These are phyloP conservation scores for Nannochloropsis granulata DNA, from an alignment of 108 stramenopile species.

Conservation along the genomic window DNA sequence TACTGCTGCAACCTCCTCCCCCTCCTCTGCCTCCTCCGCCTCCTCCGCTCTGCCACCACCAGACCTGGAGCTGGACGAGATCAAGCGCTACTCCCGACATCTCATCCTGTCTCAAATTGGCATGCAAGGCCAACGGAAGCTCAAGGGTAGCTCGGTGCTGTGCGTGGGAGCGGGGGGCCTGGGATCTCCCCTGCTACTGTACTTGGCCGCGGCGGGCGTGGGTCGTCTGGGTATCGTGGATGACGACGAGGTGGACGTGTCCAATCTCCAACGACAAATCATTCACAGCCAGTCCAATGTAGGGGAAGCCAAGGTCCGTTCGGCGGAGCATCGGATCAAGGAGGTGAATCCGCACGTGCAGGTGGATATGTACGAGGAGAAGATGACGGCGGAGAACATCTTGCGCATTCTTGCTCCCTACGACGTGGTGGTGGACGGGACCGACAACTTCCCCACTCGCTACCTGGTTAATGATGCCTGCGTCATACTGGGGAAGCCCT, in stretches of 20 bases:
- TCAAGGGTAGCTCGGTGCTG: constrained; percentile 60
- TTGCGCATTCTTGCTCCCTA: constrained; percentile 6
- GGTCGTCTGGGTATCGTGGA: constrained; percentile 64
- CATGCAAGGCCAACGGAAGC: constrained; percentile 43
- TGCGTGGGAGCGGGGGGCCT: constrained; percentile 90
- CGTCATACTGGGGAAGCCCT: constrained; percentile 54
- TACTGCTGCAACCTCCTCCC: not conserved
- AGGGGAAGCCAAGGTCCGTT: constrained; percentile 59
- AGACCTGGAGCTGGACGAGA: constrained; percentile 28
- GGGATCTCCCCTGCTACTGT: constrained; percentile 68
- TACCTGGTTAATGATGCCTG: constrained; percentile 89
- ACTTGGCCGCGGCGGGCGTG: constrained; percentile 85
- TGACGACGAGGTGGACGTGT: constrained; percentile 79
- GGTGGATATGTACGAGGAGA: constrained; percentile 31
- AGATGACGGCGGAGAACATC: constrained; percentile 34
- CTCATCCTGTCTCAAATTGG: constrained; percentile 67
- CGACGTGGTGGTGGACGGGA: constrained; percentile 76
- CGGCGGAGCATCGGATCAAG: constrained; percentile 47
- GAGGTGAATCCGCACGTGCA: constrained; percentile 67
- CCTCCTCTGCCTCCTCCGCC: too few relatives aligned
- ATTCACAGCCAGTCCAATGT: constrained; percentile 61
- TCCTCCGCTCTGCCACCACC: not conserved
- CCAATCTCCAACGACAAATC: constrained; percentile 87
- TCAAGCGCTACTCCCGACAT: constrained; percentile 74
- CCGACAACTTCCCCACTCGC: constrained; percentile 89